A percentile compares a stretch with the other conserved stretches of the same genome.
Evolutionary conservation across 2,329 filamentous ascomycete genomes (phyloP).

Genomic region (Trichoderma atroviride): DNA sequence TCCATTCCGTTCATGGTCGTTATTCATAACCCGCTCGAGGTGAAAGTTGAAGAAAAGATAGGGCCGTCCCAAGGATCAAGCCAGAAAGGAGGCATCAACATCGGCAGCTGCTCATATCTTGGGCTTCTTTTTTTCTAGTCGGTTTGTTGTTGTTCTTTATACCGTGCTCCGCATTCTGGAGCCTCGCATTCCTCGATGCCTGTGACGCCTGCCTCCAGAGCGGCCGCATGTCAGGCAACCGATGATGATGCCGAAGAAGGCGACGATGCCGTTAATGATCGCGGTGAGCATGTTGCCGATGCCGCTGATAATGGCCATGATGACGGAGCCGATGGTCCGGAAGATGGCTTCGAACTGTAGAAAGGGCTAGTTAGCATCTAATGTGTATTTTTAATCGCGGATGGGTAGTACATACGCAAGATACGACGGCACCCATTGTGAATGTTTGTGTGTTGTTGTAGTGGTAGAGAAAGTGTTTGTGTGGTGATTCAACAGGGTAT

Average conservation of each 20-base stretch:
- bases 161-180: conserved; percentile 5
- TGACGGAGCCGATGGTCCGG: conserved; percentile 64
- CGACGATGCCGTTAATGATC: conserved; percentile 68
- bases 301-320: conserved; percentile 70
- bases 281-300: conserved; percentile 66
- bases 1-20: background rate
- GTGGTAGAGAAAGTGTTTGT: background rate
- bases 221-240: conserved; percentile 63
- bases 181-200: background rate
- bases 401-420: conserved; percentile 66
- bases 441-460: conserved; percentile 14
- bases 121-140: background rate
- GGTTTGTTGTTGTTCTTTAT: background rate
- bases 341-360: conserved; percentile 60
- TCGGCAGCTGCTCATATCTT: background rate
- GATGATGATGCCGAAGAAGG: conserved; percentile 67
- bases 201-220: conserved; percentile 33
- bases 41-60: background rate
- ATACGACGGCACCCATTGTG: conserved; percentile 79
- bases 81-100: background rate
- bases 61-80: background rate
- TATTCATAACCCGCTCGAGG: conserved; percentile 17
- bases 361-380: conserved; percentile 28
- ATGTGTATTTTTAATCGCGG: background rate
- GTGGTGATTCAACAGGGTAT: background rate